Percentiles rank a stretch among this genome's conserved stretches.
These are phyloP conservation scores for Tremellales sp. DNA, from an alignment of 1,284 basidiomycete species.

Conservation along the genomic window DNA sequence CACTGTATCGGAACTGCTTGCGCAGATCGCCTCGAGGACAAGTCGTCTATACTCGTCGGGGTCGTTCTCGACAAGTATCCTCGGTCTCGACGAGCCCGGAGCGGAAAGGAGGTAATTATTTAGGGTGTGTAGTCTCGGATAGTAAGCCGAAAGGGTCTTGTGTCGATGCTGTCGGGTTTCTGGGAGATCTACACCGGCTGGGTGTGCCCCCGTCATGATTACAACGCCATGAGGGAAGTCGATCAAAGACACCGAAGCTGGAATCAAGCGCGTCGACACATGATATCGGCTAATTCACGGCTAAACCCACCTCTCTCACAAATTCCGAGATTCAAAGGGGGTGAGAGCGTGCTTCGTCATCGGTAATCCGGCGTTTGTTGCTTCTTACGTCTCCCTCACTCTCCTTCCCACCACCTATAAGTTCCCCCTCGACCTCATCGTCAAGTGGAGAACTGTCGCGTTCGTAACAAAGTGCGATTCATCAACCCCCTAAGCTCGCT, in stretches of 20 bases:
- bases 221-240: too few relatives aligned
- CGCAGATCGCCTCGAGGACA: conserved; percentile 20
- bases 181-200: too few relatives aligned
- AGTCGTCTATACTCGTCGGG: conserved; percentile 20
- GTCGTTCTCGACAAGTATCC: conserved; percentile 17
- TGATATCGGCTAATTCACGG: too few relatives aligned
- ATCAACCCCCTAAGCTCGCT: neutral
- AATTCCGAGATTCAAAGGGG: too few relatives aligned
- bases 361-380: neutral
- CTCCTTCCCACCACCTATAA: too few relatives aligned
- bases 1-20: conserved; percentile 1
- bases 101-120: conserved; percentile 8
- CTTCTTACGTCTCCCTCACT: too few relatives aligned
- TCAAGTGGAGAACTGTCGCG: neutral
- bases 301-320: too few relatives aligned
- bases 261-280: too few relatives aligned
- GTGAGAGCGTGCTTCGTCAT: too few relatives aligned
- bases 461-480: neutral
- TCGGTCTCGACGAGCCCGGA: neutral
- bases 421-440: too few relatives aligned
- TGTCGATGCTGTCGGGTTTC: conserved; percentile 21
- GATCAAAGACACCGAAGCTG: too few relatives aligned
- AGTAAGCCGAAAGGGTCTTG: conserved; percentile 43
- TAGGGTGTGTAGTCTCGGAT: conserved; percentile 23
- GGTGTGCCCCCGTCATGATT: too few relatives aligned